Conservation (phyloP, 192 early-diverging fungal genomes). For the Lunasporangiospora selenospora region DNA sequence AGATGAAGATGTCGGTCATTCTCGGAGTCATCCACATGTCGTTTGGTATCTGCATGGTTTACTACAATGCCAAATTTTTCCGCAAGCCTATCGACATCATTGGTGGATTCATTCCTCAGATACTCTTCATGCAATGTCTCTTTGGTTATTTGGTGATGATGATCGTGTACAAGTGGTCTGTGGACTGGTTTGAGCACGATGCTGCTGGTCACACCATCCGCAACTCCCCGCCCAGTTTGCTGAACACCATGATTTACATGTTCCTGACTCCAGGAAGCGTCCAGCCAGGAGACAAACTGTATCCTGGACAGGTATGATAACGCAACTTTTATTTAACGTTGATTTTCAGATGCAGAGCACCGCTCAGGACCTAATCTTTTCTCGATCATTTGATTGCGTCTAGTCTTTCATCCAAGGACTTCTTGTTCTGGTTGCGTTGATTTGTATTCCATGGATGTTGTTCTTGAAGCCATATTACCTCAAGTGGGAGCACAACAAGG, state of each 20-base stretch:
- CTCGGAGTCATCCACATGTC: slow-evolving; percentile 98
- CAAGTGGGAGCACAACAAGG: slow-evolving; percentile 81
- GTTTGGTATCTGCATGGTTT: slow-evolving; percentile 89
- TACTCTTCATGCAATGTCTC: slow-evolving; percentile 90
- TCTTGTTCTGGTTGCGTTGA: slow-evolving; percentile 81
- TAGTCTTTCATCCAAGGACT: slow-evolving; percentile 76
- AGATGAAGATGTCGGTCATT: slow-evolving; percentile 99
- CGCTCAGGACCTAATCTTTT: neutral
- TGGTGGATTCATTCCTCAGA: slow-evolving; percentile 92
- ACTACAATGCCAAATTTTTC: slow-evolving; percentile 93
- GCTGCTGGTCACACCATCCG: slow-evolving; percentile 62
- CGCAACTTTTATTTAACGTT: neutral
- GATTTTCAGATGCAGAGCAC: neutral
- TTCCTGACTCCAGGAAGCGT: slow-evolving; percentile 92
- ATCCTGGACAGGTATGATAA: slow-evolving; percentile 77
- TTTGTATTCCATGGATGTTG: slow-evolving; percentile 98
- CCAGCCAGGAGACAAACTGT: slow-evolving; percentile 72
- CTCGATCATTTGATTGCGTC: neutral
- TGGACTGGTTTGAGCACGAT: slow-evolving; percentile 85
- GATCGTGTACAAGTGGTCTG: slow-evolving; percentile 97
- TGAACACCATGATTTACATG: slow-evolving; percentile 99
- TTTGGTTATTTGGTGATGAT: slow-evolving; percentile 95
- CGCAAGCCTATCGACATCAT: slow-evolving; percentile 81
- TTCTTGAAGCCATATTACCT: slow-evolving; percentile 90
- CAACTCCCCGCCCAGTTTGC: slow-evolving; percentile 87